phyloP scores from a whole-genome alignment of 1,284 basidiomycete genomes.

The Cutaneotrichosporon cavernicola region DNA sequence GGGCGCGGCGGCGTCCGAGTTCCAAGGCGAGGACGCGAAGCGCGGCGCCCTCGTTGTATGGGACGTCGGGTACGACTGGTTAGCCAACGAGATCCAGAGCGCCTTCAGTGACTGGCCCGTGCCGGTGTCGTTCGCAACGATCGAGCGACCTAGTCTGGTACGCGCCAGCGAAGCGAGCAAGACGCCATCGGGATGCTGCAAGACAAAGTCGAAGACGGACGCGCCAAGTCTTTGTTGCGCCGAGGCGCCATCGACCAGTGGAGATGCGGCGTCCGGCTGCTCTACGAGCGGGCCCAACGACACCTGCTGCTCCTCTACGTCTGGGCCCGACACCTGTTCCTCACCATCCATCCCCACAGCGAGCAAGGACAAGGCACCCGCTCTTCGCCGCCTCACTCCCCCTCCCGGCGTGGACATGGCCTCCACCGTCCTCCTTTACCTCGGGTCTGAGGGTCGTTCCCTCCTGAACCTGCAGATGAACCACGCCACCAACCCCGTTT shows the following conservation, averaged over 20 bases:
- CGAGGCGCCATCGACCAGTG: not conserved
- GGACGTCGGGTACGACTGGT: constrained; percentile 79
- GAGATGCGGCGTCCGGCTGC: not conserved
- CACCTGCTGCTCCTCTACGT: constrained; percentile 31
- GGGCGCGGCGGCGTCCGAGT: constrained; percentile 32
- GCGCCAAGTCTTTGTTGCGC: not conserved
- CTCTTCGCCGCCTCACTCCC: constrained; percentile 42
- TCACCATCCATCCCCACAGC: constrained; percentile 71
- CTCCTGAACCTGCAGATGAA: constrained; percentile 86
- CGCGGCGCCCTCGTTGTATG: constrained; percentile 63
- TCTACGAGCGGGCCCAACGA: not conserved
- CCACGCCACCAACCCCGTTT: constrained; percentile 59
- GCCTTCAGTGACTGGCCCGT: constrained; percentile 22
- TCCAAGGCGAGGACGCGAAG: constrained; percentile 22
- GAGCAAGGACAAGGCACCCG: constrained; percentile 55
- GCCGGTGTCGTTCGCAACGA: constrained; percentile 39
- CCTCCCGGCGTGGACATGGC: constrained; percentile 42
- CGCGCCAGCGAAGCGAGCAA: not conserved
- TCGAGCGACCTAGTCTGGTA: constrained; percentile 29
- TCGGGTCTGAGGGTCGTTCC: constrained; percentile 77
- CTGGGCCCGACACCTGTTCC: constrained; percentile 57
- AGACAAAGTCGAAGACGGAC: not conserved
- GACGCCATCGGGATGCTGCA: not conserved
- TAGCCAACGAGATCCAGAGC: constrained; percentile 49
- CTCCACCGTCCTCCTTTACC: constrained; percentile 65